Percentiles rank a stretch among this genome's conserved stretches.
Conservation (phyloP, 495 filamentous ascomycete genomes). For the Penicillium lagena region DNA sequence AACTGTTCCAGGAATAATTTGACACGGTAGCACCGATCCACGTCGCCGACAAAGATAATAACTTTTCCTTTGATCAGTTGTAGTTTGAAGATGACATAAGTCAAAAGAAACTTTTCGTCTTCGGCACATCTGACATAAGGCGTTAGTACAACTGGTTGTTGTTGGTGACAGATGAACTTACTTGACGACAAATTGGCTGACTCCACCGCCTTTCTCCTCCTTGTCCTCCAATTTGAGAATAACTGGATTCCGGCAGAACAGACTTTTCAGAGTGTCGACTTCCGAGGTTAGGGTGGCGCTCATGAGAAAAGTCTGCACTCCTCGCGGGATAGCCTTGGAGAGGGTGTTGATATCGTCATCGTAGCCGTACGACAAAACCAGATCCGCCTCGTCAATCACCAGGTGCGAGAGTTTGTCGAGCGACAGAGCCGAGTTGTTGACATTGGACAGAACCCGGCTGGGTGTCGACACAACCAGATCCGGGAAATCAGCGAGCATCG, state of each 20-base stretch:
- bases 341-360: slow-evolving; percentile 80
- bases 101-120: slow-evolving; percentile 93
- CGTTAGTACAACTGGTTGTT: no score
- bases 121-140: slow-evolving; percentile 63
- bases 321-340: slow-evolving; percentile 68
- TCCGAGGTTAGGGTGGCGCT: slow-evolving; percentile 86
- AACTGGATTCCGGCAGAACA: slow-evolving; percentile 79
- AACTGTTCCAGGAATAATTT: slow-evolving; percentile 98
- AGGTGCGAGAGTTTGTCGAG: slow-evolving; percentile 67
- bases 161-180: slow-evolving; percentile 24
- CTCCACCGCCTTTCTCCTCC: slow-evolving; percentile 62
- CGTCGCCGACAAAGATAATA: slow-evolving; percentile 89
- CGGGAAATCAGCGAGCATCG: slow-evolving; percentile 78
- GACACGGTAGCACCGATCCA: slow-evolving; percentile 87
- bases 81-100: slow-evolving; percentile 91
- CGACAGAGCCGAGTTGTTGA: slow-evolving; percentile 62
- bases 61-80: slow-evolving; percentile 92
- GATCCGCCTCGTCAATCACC: slow-evolving; percentile 91
- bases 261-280: slow-evolving; percentile 73
- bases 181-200: slow-evolving; percentile 84
- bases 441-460: slow-evolving; percentile 61
- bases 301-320: slow-evolving; percentile 87
- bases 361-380: slow-evolving; percentile 93
- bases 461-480: slow-evolving; percentile 90
- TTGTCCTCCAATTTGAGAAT: slow-evolving; percentile 71